Base-by-base conservation (phyloP, 306 rosid genomes). In the Sophora flavescens region DNA sequence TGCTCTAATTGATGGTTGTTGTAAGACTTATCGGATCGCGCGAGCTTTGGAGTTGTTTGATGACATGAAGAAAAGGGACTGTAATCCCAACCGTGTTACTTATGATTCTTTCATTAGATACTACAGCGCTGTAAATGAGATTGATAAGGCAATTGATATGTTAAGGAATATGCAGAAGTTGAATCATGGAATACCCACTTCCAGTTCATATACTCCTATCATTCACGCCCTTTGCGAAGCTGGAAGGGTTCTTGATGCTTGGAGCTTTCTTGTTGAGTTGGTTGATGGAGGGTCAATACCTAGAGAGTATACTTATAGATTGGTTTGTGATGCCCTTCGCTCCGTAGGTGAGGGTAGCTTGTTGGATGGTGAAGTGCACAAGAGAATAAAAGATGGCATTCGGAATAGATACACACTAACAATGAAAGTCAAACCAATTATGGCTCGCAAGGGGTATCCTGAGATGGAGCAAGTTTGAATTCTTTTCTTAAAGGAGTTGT, bases 1-100 rank as follows among this genome's bases (percentile, higher is more conserved):
- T 82, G 80, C 93, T 33, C 72, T 95, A 79, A 95, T 95, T 68
- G 87, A 92, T 81, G 98, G 97, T 70, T 90, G 97, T 62, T 94
- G 97, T 62, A 94, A 94, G 77, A 89, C 92, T 13, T 79, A 83
- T 22, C 86, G 97, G 68, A 78, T 88, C 2, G 87, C 35, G 62
- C 84, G 96, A 52, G 97, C 96, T 6, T 74, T 89, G 86, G 96
- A 92, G 68, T 74, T 95, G 88, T 86, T 94, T 22, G 87, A 92
- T 62, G 98, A 94, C 53, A 90, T 92, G 98, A 89, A 36, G 57
- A 88, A 48, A 63, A 90, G 89, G 84, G 91, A 86, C 0, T 83
- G 91, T 85, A 63, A 58, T 33, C 96, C 98, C 0, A 92, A 92
- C 32, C 74, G 90, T 33, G 83, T 92, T 78, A 92, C 98, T 42